phyloP scores from a whole-genome alignment of 2,329 filamentous ascomycete species.

The Penicillium sp. region DNA sequence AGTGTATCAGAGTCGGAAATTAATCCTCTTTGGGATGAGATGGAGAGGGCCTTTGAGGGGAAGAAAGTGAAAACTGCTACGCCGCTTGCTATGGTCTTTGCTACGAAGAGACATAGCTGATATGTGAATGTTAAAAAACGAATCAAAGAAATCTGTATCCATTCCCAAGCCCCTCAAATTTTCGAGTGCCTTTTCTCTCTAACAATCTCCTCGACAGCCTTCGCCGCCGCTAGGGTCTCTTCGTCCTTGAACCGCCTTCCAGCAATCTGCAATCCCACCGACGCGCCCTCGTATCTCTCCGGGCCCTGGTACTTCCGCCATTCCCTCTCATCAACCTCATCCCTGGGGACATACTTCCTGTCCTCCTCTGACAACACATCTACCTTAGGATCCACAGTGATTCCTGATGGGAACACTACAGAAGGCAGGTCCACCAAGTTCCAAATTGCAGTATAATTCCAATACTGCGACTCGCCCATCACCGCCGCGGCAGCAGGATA shows the following conservation, averaged over 20 bases:
- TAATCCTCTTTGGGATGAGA: slow-evolving; percentile 1
- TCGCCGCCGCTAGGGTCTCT: slow-evolving; percentile 39
- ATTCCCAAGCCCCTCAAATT: neutral
- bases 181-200: slow-evolving; percentile 1
- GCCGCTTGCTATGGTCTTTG: slow-evolving; percentile 3
- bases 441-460: slow-evolving; percentile 37
- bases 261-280: slow-evolving; percentile 52
- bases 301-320: slow-evolving; percentile 32
- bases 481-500: slow-evolving; percentile 29
- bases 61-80: slow-evolving; percentile 5
- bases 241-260: slow-evolving; percentile 54
- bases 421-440: slow-evolving; percentile 32
- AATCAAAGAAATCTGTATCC: neutral
- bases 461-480: slow-evolving; percentile 34
- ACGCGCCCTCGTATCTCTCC: slow-evolving; percentile 39
- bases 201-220: slow-evolving; percentile 22
- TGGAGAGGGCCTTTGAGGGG: slow-evolving; percentile 1
- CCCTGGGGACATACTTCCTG: slow-evolving; percentile 20
- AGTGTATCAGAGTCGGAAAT: neutral
- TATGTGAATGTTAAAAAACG: neutral
- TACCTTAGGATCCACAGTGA: slow-evolving; percentile 24
- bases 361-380: slow-evolving; percentile 21
- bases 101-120: neutral
- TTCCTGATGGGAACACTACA: slow-evolving; percentile 27
- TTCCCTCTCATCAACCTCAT: slow-evolving; percentile 28